Conservation (phyloP, 768 basidiomycete genomes). For the Suillus hirtellus region DNA sequence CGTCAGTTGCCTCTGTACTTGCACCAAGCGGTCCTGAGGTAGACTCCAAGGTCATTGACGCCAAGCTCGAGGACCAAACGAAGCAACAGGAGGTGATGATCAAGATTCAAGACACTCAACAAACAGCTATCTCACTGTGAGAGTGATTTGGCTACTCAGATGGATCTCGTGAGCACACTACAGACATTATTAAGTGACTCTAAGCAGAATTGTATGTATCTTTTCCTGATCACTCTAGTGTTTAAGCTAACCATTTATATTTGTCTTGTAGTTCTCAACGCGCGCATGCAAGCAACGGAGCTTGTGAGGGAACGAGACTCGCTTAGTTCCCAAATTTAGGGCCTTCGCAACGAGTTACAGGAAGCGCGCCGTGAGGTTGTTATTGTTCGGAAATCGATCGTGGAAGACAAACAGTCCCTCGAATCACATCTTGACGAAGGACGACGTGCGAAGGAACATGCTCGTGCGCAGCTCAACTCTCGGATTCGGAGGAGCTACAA, state of each 20-base stretch:
- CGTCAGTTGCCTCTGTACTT: slow-evolving; percentile 54
- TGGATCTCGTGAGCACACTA: slow-evolving; percentile 83
- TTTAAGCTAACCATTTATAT: slow-evolving; percentile 17
- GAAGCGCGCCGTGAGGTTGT: slow-evolving; percentile 82
- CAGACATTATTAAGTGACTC: slow-evolving; percentile 88
- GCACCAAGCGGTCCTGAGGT: slow-evolving; percentile 34
- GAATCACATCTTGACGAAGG: slow-evolving; percentile 86
- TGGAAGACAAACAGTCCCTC: slow-evolving; percentile 85
- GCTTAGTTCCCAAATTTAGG: slow-evolving; percentile 61
- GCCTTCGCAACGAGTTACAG: slow-evolving; percentile 69
- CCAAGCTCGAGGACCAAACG: slow-evolving; percentile 69
- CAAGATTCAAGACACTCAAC: slow-evolving; percentile 91
- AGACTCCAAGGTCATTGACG: slow-evolving; percentile 54
- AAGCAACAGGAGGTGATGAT: slow-evolving; percentile 90
- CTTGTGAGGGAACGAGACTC: slow-evolving; percentile 83
- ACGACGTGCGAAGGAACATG: slow-evolving; percentile 85
- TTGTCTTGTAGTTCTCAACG: slow-evolving; percentile 71
- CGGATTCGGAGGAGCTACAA: slow-evolving; percentile 84
- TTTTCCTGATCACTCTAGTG: slow-evolving; percentile 7
- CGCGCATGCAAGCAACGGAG: slow-evolving; percentile 91
- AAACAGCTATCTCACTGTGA: slow-evolving; percentile 95
- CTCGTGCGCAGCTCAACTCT: slow-evolving; percentile 80
- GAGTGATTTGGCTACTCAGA: slow-evolving; percentile 85
- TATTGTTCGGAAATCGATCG: slow-evolving; percentile 73
- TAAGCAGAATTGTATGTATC: slow-evolving; percentile 83